phyloP scores from a whole-genome alignment of 495 filamentous ascomycete species.

The Pseudomonodictys pantanalensis region DNA sequence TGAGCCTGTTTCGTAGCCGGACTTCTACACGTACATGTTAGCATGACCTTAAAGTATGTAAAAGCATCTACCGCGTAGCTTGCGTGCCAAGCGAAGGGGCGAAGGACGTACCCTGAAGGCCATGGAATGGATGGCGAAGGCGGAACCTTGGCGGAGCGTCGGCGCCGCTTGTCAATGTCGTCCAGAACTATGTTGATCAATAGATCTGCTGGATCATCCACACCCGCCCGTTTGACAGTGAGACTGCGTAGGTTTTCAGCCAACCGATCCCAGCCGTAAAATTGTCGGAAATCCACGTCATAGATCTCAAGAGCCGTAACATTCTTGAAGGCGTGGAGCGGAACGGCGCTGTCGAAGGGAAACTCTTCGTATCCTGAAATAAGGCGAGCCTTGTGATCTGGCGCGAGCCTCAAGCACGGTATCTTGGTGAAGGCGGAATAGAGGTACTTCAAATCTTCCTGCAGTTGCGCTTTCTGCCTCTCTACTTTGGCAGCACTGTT shows the following conservation, averaged over 20 bases:
- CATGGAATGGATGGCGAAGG: slow-evolving; percentile 69
- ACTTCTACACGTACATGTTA: too few species aligned
- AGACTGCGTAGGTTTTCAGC: slow-evolving; percentile 88
- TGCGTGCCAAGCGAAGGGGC: too few species aligned
- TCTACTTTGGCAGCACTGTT: slow-evolving; percentile 76
- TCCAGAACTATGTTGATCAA: slow-evolving; percentile 90
- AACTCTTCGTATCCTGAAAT: slow-evolving; percentile 96
- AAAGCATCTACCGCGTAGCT: too few species aligned
- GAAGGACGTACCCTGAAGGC: too few species aligned
- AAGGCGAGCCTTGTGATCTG: slow-evolving; percentile 81
- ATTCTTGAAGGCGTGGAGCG: slow-evolving; percentile 93
- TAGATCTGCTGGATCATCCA: slow-evolving; percentile 88
- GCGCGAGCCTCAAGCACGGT: slow-evolving; percentile 80
- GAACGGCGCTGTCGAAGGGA: slow-evolving; percentile 96
- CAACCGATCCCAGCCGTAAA: slow-evolving; percentile 92
- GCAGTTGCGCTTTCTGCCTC: slow-evolving; percentile 77
- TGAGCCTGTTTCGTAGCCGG: slow-evolving; percentile 58
- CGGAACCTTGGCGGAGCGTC: slow-evolving; percentile 80
- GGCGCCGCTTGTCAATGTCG: slow-evolving; percentile 87
- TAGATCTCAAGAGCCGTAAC: slow-evolving; percentile 87
- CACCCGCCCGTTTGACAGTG: slow-evolving; percentile 78
- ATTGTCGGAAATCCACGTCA: slow-evolving; percentile 93
- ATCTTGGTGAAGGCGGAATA: slow-evolving; percentile 99
- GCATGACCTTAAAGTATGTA: too few species aligned
- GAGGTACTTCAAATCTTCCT: slow-evolving; percentile 87